Percentiles rank a stretch among this genome's conserved stretches.
phyloP scores from a whole-genome alignment of 75 land plant species.

The Pseudotsuga menziesii region DNA sequence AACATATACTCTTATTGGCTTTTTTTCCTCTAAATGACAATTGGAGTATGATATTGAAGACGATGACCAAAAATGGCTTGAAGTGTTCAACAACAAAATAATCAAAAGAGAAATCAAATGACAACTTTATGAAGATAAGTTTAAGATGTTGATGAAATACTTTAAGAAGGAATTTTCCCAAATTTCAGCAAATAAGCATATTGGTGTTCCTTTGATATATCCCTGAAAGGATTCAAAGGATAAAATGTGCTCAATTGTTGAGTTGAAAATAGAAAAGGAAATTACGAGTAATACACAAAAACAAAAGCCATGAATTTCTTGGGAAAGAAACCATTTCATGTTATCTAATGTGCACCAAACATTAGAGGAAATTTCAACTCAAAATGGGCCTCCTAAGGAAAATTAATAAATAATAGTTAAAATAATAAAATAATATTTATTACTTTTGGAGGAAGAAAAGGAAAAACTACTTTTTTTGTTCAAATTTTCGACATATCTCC shows the following conservation, averaged over 20 bases:
- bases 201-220: not conserved
- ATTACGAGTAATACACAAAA: not conserved
- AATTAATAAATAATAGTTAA: no score
- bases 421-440: no score
- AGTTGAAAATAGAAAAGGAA: no score
- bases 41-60: constrained; percentile 28
- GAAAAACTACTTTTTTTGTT: no score
- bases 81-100: constrained; percentile 8
- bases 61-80: constrained; percentile 28
- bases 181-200: not conserved
- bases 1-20: not conserved
- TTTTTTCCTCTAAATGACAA: constrained; percentile 3
- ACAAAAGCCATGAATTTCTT: not conserved
- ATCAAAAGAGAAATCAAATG: constrained; percentile 4
- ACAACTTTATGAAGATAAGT: constrained; percentile 19
- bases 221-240: not conserved
- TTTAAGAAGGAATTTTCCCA: constrained; percentile 20
- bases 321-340: no score
- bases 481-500: no score
- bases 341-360: no score
- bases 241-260: not conserved
- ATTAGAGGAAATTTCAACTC: no score
- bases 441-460: no score
- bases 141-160: constrained; percentile 30
- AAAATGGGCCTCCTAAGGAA: no score